Base-by-base conservation (phyloP, 2,329 filamentous ascomycete genomes). In the Macrophomina pseudophaseolina region DNA sequence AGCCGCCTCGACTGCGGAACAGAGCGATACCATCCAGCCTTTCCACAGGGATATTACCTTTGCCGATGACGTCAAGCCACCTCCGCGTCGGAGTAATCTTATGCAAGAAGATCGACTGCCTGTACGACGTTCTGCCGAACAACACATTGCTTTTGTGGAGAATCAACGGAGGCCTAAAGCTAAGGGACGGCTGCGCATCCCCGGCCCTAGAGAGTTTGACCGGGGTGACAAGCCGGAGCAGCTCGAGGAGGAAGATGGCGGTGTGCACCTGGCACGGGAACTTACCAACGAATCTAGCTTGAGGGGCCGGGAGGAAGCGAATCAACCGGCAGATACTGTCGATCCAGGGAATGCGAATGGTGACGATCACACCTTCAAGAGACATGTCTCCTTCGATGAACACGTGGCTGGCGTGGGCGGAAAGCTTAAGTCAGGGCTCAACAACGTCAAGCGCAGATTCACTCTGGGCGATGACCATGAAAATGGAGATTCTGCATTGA, bases 181-280 rank as follows among this genome's bases (percentile, higher is more conserved):
- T 66, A 90, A 88, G 64, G 88, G 89, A 40, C 88, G 93, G 0
- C 81, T 98, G 51, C 90, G 93, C 48, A 98, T 99, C 72, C 95
- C 95, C 0, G 94, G 94, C 23, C 95, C 95, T 0, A 85, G 94
- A 72, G 95, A 98, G 74, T 94, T 91, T 58, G 95, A 99, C 72
- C 87, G 88, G 60, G 95, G 94, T 32, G 85, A 92, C 68, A 83
- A 89, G 9, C 94, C 94, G 3, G 80, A 88, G 71, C 80, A 84
- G 23, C 75, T 91, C 14, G 82, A 84, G 8, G 81, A 83, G 42
- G 78, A 81, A 5, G 80, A 82, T 38, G 75, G 75, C 23, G 74
- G 79, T 35, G 72, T 73, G 30, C 18, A 52, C 16, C 30, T 66
- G 12, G 58, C 48, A 28, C 46, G 48, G 28, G 54, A 66, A 46